Conservation (phyloP, 2,329 filamentous ascomycete genomes). For the Thermochaetoides dissita region DNA sequence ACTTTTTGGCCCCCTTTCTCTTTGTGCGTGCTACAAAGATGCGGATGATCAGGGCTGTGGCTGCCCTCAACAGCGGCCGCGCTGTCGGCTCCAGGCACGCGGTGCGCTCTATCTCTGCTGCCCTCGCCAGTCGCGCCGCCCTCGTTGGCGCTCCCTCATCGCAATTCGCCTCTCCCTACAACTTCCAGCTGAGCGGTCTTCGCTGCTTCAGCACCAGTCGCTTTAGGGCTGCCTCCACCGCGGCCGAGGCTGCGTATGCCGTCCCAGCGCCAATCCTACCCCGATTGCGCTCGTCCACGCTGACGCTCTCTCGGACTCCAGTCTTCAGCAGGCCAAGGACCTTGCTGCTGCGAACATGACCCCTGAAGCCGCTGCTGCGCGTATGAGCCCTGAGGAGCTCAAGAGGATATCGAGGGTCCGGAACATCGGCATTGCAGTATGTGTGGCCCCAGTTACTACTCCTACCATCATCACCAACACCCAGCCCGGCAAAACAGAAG, state of each 20-base stretch:
- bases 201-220: conserved; percentile 27
- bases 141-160: conserved; percentile 14
- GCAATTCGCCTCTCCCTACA: conserved; percentile 21
- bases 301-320: conserved; percentile 11
- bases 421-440: conserved; percentile 94
- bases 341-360: conserved; percentile 36
- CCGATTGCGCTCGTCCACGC: not conserved
- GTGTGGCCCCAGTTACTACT: conserved; percentile 16
- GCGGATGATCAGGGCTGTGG: conserved; percentile 26
- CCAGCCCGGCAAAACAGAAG: no score
- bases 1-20: conserved; percentile 7
- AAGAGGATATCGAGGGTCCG: conserved; percentile 67
- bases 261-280: not conserved
- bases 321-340: conserved; percentile 40
- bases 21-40: conserved; percentile 17
- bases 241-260: conserved; percentile 27
- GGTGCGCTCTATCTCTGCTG: conserved; percentile 19
- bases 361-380: conserved; percentile 53
- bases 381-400: conserved; percentile 67
- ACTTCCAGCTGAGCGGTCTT: conserved; percentile 20
- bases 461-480: no score
- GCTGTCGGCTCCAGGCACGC: conserved; percentile 21
- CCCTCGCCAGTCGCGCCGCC: conserved; percentile 19
- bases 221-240: conserved; percentile 20
- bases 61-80: conserved; percentile 25